Evolutionary conservation across 1,284 basidiomycete genomes (phyloP), one percentile per base, ranked within the genome.

Genomic region (Mixia osmundae): DNA sequence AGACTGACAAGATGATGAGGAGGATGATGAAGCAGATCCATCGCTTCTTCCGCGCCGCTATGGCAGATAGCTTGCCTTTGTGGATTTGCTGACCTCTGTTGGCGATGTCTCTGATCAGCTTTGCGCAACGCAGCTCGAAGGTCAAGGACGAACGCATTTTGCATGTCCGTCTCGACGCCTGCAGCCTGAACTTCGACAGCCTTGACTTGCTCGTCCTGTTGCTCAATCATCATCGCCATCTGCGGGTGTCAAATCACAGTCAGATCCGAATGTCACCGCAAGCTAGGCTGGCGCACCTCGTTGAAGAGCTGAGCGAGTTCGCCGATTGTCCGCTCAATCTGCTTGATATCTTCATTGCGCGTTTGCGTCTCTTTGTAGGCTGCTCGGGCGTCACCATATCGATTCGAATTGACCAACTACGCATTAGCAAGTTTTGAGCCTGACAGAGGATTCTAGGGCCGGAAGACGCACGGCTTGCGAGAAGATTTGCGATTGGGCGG

Each of bases 281-380:
- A 24, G 5, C 14, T 8, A 33, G n/a, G 10, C 21, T 6, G 25
- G 47, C 72, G 71, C 70, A 67, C 69, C 50, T 91, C 85, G 46
- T 68, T 70, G 58, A 89, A 83, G 46, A 91, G 60, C 52, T 80
- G 76, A 3, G 74, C 76, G 39, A 91, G 65, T 54, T 91, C 82
- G 16, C 69, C 72, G 35, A 91, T 60, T 3, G 82, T 89, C 47
- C 67, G 63, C 56, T 89, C 82, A 54, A 94, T 82, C 51, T 69
- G 69, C 49, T 68, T 67, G 47, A 94, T 70, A 42, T 91, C 83
- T 49, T 73, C 68, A 49, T 89, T 80, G 33, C 85, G 68, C 47
- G 80, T 72, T 55, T 89, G 82, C 2, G 85, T 82, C 58, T 91
- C 85, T 36, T 71, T 66, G 54, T 76, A 78, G 0, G 78, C 85